A percentile compares a stretch with the other conserved stretches of the same genome.
phyloP scores from a whole-genome alignment of 225 moss, liverwort and hornwort genomes.

The Rhytidiadelphus loreus region DNA sequence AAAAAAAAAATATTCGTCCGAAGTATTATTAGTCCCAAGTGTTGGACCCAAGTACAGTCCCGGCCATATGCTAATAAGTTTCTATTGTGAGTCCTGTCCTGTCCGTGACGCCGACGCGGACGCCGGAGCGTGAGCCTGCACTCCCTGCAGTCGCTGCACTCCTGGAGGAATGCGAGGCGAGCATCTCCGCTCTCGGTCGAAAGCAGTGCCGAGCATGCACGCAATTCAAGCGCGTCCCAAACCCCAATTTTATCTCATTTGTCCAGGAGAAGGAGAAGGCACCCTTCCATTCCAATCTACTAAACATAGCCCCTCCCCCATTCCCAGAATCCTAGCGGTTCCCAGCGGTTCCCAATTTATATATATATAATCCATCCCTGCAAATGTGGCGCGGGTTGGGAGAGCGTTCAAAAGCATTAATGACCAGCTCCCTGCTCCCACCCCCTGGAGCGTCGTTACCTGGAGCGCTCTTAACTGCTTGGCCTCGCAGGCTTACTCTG shows the following conservation, averaged over 20 bases:
- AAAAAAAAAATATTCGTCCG: no score
- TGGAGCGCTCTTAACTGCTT: neutral
- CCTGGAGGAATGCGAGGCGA: neutral
- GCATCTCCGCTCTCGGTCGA: neutral
- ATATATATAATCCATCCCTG: neutral
- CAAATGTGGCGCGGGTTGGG: neutral
- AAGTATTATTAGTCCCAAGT: no score
- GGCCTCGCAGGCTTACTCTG: neutral
- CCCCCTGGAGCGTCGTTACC: neutral
- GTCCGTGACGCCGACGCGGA: neutral
- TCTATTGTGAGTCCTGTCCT: neutral
- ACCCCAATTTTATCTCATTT: neutral
- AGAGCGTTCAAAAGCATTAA: conserved; percentile 13
- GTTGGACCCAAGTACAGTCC: neutral
- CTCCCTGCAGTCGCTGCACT: neutral
- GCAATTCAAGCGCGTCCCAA: neutral
- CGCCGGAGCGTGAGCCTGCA: neutral
- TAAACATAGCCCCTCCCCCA: neutral
- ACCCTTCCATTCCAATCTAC: neutral
- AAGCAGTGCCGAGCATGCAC: neutral
- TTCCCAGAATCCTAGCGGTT: neutral
- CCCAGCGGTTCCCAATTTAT: neutral
- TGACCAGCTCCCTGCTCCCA: neutral
- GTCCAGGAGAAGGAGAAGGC: neutral
- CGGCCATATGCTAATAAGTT: neutral